Percentiles rank a stretch among this genome's conserved stretches.
These are phyloP conservation scores for Crithidia mellificae DNA, from an alignment of 208 protist genomes.

Conservation along the genomic window DNA sequence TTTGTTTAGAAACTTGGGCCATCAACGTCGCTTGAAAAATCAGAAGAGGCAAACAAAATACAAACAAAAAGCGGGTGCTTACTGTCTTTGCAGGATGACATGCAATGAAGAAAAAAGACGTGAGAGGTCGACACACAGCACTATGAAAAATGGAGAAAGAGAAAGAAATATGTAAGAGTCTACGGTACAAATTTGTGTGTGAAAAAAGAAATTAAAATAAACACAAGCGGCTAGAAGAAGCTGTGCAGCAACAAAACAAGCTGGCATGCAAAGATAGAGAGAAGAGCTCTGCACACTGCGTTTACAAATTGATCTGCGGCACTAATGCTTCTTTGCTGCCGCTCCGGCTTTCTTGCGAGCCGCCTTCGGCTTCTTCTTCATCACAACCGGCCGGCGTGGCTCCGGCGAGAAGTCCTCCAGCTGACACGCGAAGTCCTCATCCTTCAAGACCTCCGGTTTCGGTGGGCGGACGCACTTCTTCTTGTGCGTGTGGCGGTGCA, in stretches of 20 bases:
- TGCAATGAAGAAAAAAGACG: background rate
- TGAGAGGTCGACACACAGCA: too few relatives aligned
- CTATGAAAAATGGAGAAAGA: background rate
- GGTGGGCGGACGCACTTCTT: slow-evolving; percentile 13
- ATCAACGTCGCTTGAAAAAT: too few relatives aligned
- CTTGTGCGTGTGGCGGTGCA: slow-evolving; percentile 8
- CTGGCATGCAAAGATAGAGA: background rate
- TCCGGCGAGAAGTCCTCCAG: slow-evolving; percentile 22
- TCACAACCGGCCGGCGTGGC: slow-evolving; percentile 2
- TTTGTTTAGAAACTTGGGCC: too few relatives aligned
- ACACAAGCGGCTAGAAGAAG: background rate
- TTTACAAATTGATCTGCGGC: too few relatives aligned
- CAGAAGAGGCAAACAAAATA: too few relatives aligned
- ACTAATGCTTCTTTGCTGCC: background rate
- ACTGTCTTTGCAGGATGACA: too few relatives aligned
- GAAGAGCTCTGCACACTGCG: background rate
- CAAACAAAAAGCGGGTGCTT: background rate
- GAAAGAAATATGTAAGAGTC: background rate
- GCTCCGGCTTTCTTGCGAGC: slow-evolving; percentile 2
- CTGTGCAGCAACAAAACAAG: background rate
- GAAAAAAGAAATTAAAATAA: too few relatives aligned
- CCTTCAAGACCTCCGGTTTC: slow-evolving; percentile 21
- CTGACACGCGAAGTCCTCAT: slow-evolving; percentile 27
- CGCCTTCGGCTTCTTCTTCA: slow-evolving; percentile 16
- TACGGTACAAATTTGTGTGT: background rate